Evolutionary conservation across 2,329 filamentous ascomycete species (phyloP), one percentile per base, ranked within the genome.

Genomic region (Cladosporium sp.): DNA sequence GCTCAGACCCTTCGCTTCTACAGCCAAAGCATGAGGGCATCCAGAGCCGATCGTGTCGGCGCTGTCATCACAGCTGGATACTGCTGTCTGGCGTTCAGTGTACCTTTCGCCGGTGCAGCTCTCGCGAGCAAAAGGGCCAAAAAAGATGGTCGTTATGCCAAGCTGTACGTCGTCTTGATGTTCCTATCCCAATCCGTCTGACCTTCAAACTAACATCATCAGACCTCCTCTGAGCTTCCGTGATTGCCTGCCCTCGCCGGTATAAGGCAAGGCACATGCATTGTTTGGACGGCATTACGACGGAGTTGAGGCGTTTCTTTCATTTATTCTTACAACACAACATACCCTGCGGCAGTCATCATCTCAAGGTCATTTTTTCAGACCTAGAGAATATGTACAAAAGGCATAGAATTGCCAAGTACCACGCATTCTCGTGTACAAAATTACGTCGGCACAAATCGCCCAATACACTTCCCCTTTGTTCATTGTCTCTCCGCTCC

Each of bases 261-360:
- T 67, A 12, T 62, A 65, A 34, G 65, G 67, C 47, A 67, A 65
- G 51, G 63, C 63, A n/a, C n/a, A n/a, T n/a, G n/a, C n/a, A n/a
- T n/a, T n/a, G n/a, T n/a, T n/a, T n/a, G n/a, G n/a, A n/a, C n/a
- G n/a, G n/a, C n/a, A 48, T 48, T 22, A 48, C 41, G 45, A 48
- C 27, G 45, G 45, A 40, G 45, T 48, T 41, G 37, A 32, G 37
- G 45, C 27, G 45, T 40, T 27, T 4, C 11, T 36, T 24, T 22
- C 27, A 12, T 39, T 39, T 39, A 17, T 39, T 40, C 22, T 41
- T 48, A n/a, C n/a, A 36, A 17, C 30, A 32, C 12, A 15, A 13
- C 45, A 48, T 48, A 48, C 45, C 45, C 45, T 34, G 37, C 45
- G 37, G 45, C 29, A 12, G 29, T 41, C 17, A 18, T 48, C 24